phyloP scores from a whole-genome alignment of 371 early-diverging fungal species.

The Blastocladiella emersonii region DNA sequence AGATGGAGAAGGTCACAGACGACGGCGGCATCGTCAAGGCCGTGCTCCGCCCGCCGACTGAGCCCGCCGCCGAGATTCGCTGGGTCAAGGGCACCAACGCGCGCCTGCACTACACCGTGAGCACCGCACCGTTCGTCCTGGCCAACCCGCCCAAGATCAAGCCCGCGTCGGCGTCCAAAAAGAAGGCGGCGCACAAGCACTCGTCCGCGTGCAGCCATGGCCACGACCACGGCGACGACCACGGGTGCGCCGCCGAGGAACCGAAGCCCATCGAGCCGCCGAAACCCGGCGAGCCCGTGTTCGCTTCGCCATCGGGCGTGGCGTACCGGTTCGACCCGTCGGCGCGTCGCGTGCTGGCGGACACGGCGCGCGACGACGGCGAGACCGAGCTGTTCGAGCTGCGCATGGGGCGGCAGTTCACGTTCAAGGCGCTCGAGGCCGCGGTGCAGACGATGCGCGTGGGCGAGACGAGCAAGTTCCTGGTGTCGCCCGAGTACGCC shows the following conservation, averaged over 20 bases:
- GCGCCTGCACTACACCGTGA: conserved; percentile 1
- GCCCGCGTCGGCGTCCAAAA: background rate
- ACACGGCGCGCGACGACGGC: background rate
- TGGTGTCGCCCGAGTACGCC: conserved; percentile 5
- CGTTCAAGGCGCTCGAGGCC: conserved; percentile 4
- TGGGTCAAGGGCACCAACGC: conserved; percentile 7
- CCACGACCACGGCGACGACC: background rate
- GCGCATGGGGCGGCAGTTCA: conserved; percentile 3
- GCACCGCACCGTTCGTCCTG: conserved; percentile 5
- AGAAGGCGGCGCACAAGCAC: background rate
- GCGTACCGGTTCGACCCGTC: background rate
- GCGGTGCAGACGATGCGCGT: conserved; percentile 1
- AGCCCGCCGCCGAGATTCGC: background rate
- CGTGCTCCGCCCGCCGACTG: background rate
- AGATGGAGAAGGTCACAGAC: conserved; percentile 2
- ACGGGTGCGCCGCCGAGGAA: background rate
- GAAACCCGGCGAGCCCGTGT: background rate
- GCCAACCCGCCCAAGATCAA: background rate
- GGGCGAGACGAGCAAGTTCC: conserved; percentile 5
- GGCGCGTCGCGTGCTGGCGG: background rate
- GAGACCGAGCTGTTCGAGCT: background rate
- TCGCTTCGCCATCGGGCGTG: background rate
- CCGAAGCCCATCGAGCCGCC: background rate
- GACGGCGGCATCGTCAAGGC: conserved; percentile 9
- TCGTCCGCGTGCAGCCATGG: background rate